phyloP scores from a whole-genome alignment of 306 rosid genomes.

The Casuarina glauca region DNA sequence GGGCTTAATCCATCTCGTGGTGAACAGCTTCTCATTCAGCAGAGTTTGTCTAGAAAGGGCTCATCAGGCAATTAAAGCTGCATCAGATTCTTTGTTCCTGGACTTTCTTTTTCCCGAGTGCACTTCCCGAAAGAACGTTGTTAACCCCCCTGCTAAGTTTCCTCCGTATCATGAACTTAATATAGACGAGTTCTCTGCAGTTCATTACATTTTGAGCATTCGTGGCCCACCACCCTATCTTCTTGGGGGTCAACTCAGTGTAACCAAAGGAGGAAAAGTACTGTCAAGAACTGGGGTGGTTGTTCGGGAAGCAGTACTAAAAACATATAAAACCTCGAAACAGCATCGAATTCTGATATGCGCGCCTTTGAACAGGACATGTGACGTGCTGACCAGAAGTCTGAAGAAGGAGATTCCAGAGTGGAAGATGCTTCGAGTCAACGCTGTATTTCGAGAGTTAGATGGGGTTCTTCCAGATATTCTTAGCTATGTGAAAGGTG shows the following conservation, averaged over 20 bases:
- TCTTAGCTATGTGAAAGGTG: slow-evolving; percentile 22
- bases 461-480: slow-evolving; percentile 32
- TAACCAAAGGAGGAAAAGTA: background rate
- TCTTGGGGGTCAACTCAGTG: background rate
- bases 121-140: background rate
- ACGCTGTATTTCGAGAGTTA: slow-evolving; percentile 26
- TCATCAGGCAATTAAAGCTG: background rate
- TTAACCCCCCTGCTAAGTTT: background rate
- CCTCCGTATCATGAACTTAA: background rate
- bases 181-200: background rate
- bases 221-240: background rate
- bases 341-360: background rate
- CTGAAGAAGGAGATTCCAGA: background rate
- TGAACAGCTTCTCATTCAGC: background rate
- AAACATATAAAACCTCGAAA: background rate
- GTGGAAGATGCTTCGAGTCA: background rate
- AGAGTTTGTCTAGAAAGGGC: background rate
- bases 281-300: background rate
- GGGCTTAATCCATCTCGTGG: background rate
- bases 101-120: background rate
- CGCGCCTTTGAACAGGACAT: background rate
- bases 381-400: background rate
- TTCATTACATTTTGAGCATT: background rate
- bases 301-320: background rate
- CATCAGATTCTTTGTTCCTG: background rate